phyloP scores from a whole-genome alignment of 768 basidiomycete genomes.

The Amanita polypyramis region DNA sequence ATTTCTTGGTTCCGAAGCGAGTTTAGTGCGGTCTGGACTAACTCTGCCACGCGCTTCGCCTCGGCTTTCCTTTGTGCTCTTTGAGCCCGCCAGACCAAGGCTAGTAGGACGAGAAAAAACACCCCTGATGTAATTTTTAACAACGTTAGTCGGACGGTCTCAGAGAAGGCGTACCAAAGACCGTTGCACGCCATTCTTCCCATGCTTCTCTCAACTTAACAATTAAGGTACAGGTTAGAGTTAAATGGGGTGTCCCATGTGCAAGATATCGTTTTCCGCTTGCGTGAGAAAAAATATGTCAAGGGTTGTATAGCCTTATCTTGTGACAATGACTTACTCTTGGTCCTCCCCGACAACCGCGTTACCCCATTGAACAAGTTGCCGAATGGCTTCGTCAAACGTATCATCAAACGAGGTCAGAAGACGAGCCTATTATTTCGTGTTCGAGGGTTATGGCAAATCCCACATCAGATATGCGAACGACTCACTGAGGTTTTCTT shows the following conservation, averaged over 20 bases:
- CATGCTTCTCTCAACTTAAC: slow-evolving; percentile 60
- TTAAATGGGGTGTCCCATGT: slow-evolving; percentile 58
- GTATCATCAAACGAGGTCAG: slow-evolving; percentile 55
- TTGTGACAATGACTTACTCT: slow-evolving; percentile 34
- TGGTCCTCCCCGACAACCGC: slow-evolving; percentile 55
- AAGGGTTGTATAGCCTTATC: slow-evolving; percentile 3
- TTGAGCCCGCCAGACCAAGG: slow-evolving; percentile 25
- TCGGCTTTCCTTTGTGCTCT: slow-evolving; percentile 47
- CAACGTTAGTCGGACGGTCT: slow-evolving; percentile 6
- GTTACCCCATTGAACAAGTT: slow-evolving; percentile 65
- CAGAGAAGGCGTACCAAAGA: slow-evolving; percentile 42
- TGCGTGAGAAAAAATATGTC: slow-evolving; percentile 2
- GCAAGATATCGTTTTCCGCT: slow-evolving; percentile 72
- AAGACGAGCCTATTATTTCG: slow-evolving; percentile 37
- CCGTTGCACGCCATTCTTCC: slow-evolving; percentile 54
- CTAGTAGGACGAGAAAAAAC: slow-evolving; percentile 20
- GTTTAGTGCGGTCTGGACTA: slow-evolving; percentile 74
- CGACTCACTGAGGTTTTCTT: slow-evolving; percentile 42
- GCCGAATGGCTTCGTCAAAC: slow-evolving; percentile 71
- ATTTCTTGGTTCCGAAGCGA: slow-evolving; percentile 76
- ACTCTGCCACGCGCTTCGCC: slow-evolving; percentile 51
- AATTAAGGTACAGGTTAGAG: slow-evolving; percentile 52
- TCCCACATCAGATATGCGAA: background rate
- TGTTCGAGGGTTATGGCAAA: slow-evolving; percentile 9
- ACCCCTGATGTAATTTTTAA: slow-evolving; percentile 17